Percentiles rank a stretch among this genome's conserved stretches.
Evolutionary conservation across 2,329 filamentous ascomycete species (phyloP).

Genomic region (Sclerotinia trifoliorum): DNA sequence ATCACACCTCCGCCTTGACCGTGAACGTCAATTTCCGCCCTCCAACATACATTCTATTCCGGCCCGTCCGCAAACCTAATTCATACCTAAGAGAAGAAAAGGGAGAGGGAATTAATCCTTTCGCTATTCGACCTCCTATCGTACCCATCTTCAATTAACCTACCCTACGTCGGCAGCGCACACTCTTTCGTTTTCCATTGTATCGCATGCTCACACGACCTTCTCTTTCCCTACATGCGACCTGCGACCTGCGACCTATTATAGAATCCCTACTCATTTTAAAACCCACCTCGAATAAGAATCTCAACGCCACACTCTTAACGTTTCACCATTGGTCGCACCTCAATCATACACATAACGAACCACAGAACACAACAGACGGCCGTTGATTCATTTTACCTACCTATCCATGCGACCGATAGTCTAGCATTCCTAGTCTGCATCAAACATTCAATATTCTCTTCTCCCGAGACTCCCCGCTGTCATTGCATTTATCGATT

Average conservation of each 20-base stretch:
- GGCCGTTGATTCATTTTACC: not conserved
- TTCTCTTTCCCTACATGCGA: not conserved
- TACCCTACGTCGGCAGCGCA: not conserved
- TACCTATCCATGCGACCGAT: not conserved
- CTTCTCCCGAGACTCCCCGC: slow-evolving; percentile 9
- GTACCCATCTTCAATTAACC: not conserved
- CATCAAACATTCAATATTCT: not conserved
- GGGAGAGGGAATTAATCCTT: slow-evolving; percentile 8
- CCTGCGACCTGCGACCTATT: not conserved
- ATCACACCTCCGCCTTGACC: not conserved
- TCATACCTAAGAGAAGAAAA: not conserved
- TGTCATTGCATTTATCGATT: slow-evolving; percentile 6
- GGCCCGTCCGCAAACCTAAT: slow-evolving; percentile 7
- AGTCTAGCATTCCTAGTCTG: slow-evolving; percentile 14
- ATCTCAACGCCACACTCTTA: slow-evolving; percentile 19
- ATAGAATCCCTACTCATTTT: slow-evolving; percentile 17
- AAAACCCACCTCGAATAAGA: slow-evolving; percentile 19
- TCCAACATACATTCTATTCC: slow-evolving; percentile 14
- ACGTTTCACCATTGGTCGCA: slow-evolving; percentile 22
- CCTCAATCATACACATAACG: slow-evolving; percentile 5
- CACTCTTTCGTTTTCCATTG: not conserved
- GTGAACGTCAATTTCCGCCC: not conserved
- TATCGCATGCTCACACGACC: not conserved
- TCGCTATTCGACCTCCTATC: slow-evolving; percentile 14
- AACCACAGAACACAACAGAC: slow-evolving; percentile 12